phyloP scores from a whole-genome alignment of 2,329 filamentous ascomycete genomes.

The Nannizziopsis arthrosporioides region DNA sequence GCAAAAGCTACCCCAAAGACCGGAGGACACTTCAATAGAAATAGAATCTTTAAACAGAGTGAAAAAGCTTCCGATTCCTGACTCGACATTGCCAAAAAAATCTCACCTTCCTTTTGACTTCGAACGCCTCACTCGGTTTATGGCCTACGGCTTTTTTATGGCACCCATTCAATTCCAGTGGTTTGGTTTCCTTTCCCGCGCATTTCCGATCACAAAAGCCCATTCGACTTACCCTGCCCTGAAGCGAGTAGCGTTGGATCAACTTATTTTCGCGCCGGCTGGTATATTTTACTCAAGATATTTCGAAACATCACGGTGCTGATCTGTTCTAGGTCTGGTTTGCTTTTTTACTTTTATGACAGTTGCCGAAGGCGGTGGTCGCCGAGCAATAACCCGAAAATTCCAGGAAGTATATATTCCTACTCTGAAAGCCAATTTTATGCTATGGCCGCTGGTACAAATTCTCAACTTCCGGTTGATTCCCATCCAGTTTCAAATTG shows the following conservation, averaged over 20 bases:
- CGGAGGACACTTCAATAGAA: slow-evolving; percentile 64
- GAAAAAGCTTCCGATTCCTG: slow-evolving; percentile 53
- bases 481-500: slow-evolving; percentile 91
- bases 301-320: not conserved
- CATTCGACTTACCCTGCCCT: slow-evolving; percentile 64
- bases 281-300: slow-evolving; percentile 39
- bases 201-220: slow-evolving; percentile 74
- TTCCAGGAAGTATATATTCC: slow-evolving; percentile 88
- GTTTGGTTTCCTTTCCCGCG: slow-evolving; percentile 72
- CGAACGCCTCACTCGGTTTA: slow-evolving; percentile 84
- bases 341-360: slow-evolving; percentile 97
- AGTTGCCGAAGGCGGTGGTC: slow-evolving; percentile 79
- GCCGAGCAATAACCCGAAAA: slow-evolving; percentile 67
- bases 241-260: slow-evolving; percentile 85
- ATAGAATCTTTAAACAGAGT: slow-evolving; percentile 78
- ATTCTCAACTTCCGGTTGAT: slow-evolving; percentile 93
- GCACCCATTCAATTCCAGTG: slow-evolving; percentile 90
- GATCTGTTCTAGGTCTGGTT: slow-evolving; percentile 48
- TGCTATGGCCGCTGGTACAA: slow-evolving; percentile 92
- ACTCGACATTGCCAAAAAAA: slow-evolving; percentile 51
- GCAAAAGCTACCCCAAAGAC: slow-evolving; percentile 50
- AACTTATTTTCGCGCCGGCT: slow-evolving; percentile 83
- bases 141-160: slow-evolving; percentile 96
- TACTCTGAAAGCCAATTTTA: slow-evolving; percentile 87
- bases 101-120: slow-evolving; percentile 86